Conservation (phyloP, 169 alveolate genomes). For the Eimeria zaria region DNA sequence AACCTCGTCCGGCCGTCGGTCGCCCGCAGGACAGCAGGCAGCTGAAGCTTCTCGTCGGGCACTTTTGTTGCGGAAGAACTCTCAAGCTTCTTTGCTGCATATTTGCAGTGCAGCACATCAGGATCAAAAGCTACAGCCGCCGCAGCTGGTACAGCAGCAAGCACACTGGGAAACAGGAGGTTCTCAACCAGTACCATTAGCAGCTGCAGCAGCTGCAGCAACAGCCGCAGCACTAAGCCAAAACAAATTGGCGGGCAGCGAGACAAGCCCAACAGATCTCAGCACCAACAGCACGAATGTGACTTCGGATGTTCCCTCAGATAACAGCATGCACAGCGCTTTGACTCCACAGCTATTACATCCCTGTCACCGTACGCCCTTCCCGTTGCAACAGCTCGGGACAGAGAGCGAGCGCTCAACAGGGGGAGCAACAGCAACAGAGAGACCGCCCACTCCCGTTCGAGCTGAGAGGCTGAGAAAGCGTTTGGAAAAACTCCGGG, state of each 20-base stretch:
- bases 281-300: slow-evolving; percentile 45
- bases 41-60: slow-evolving; percentile 71
- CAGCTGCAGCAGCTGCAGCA: slow-evolving; percentile 38
- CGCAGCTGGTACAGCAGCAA: slow-evolving; percentile 20
- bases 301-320: slow-evolving; percentile 12
- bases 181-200: not conserved
- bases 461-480: slow-evolving; percentile 39
- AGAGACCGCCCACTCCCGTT: slow-evolving; percentile 40
- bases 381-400: slow-evolving; percentile 15
- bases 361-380: slow-evolving; percentile 26
- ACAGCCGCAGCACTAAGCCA: not conserved
- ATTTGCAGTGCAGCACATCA: slow-evolving; percentile 18
- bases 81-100: slow-evolving; percentile 17
- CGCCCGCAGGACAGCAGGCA: slow-evolving; percentile 64
- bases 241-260: not conserved
- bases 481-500: slow-evolving; percentile 20
- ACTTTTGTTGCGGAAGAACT: slow-evolving; percentile 7
- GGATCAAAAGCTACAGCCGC: slow-evolving; percentile 16
- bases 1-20: slow-evolving; percentile 14
- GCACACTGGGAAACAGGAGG: slow-evolving; percentile 19
- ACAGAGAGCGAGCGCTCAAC: not conserved
- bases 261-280: not conserved
- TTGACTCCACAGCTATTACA: slow-evolving; percentile 34
- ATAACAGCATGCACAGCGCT: slow-evolving; percentile 15
- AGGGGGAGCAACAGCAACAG: not conserved